These are phyloP conservation scores for Jackrogersella minutella DNA, from an alignment of 495 filamentous ascomycete species.

Conservation along the genomic window DNA sequence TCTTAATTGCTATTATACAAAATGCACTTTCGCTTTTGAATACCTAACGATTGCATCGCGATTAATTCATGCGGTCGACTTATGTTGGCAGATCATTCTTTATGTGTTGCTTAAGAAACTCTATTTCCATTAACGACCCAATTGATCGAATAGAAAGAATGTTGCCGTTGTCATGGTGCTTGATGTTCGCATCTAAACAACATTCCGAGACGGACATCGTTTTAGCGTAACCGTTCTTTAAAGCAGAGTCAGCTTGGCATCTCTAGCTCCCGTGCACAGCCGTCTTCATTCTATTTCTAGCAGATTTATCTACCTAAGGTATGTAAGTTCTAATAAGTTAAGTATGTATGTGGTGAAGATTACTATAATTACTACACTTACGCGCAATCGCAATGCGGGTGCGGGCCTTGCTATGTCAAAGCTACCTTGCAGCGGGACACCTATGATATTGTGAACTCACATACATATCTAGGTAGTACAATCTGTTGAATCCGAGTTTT, in stretches of 20 bases:
- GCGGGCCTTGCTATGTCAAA: conserved; percentile 3
- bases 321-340: background rate
- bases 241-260: conserved; percentile 30
- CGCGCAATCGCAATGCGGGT: conserved; percentile 21
- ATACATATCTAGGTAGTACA: too few relatives aligned
- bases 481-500: background rate
- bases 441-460: too few relatives aligned
- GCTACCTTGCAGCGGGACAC: background rate
- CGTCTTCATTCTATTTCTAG: conserved; percentile 1
- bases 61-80: background rate
- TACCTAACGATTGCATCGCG: too few relatives aligned
- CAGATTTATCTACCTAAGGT: background rate
- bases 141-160: background rate
- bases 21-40: background rate
- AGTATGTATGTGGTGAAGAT: conserved; percentile 7
- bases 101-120: background rate
- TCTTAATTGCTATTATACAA: too few relatives aligned
- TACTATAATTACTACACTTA: conserved; percentile 33
- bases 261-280: conserved; percentile 24
- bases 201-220: conserved; percentile 39
- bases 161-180: background rate
- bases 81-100: too few relatives aligned
- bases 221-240: conserved; percentile 28
- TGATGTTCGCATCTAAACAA: conserved; percentile 3
- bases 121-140: background rate